Base-by-base conservation (phyloP, 305 asterid genomes). In the Galium porrigens region DNA sequence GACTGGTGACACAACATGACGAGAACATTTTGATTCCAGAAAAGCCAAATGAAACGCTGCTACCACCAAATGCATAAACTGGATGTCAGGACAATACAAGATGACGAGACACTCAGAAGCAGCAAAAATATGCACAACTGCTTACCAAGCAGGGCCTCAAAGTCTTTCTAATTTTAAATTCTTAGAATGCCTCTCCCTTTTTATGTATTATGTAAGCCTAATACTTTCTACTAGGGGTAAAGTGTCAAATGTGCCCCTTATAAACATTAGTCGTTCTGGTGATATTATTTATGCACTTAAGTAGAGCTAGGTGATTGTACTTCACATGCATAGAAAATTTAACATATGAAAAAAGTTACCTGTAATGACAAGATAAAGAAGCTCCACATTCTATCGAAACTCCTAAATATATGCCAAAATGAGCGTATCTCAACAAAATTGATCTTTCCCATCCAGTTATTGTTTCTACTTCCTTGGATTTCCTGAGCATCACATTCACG, bases 301-400 rank as follows among this genome's bases (percentile, higher is more conserved):
- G 55, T 30, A 65, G 42, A 32, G 46, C 22, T 30, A 61, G 57
- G 48, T 39, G 58, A 12, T 10, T n/a, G 9, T n/a, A 44, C 36
- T 30, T 17, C 25, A 42, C 18, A 64, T 30, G 58, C 53, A 64
- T 64, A 71, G 58, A 66, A 58, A 61, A 70, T 54, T 57, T 17
- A 58, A 66, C 34, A 53, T 25, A 6, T 32, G 20, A 12, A 14
- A n/a, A 32, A 0, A 12, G 3, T 71, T 77, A 92, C 99, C 97
- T 92, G 99, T 68, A 92, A 79, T 74, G 82, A 74, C 81, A 92
- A 74, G 69, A 92, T 87, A 66, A 82, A 87, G 77, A 92, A 89
- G 81, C 95, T 81, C 99, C 99, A 92, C 99, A 92, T 89, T 79
- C 99, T 83, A 66, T 92, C 97, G 2, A 63, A 83, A 78, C 99